Conservation (phyloP, 768 basidiomycete species). For the Suillus variegatus region DNA sequence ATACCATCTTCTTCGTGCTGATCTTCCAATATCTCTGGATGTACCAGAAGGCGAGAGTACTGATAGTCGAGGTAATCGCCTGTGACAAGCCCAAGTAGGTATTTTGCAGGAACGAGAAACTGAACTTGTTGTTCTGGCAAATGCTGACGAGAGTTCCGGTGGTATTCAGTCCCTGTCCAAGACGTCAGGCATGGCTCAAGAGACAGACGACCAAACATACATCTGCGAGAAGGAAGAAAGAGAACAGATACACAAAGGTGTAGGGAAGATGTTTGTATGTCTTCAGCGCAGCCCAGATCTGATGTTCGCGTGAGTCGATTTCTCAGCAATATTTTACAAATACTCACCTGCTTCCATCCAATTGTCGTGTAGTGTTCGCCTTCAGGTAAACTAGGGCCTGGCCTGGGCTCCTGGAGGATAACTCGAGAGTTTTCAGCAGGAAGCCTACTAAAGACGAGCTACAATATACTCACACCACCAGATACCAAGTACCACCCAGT, state of each 20-base stretch:
- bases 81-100: slow-evolving; percentile 79
- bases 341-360: slow-evolving; percentile 77
- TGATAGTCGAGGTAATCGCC: slow-evolving; percentile 71
- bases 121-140: slow-evolving; percentile 80
- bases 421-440: slow-evolving; percentile 41
- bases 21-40: slow-evolving; percentile 80
- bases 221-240: slow-evolving; percentile 80
- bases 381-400: slow-evolving; percentile 77
- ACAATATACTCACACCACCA: slow-evolving; percentile 75
- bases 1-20: slow-evolving; percentile 78
- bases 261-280: slow-evolving; percentile 78
- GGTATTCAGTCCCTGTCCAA: slow-evolving; percentile 71
- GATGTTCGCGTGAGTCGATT: slow-evolving; percentile 9
- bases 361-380: slow-evolving; percentile 77
- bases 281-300: slow-evolving; percentile 78
- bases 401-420: slow-evolving; percentile 82
- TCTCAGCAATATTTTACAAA: neutral
- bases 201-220: slow-evolving; percentile 37
- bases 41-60: slow-evolving; percentile 81
- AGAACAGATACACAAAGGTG: slow-evolving; percentile 78
- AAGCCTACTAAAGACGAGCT: neutral
- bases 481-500: slow-evolving; percentile 78
- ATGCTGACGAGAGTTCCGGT: slow-evolving; percentile 75
- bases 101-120: slow-evolving; percentile 78
- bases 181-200: neutral